Base-by-base conservation (phyloP, 371 early-diverging fungal species). In the Mucor indicus region DNA sequence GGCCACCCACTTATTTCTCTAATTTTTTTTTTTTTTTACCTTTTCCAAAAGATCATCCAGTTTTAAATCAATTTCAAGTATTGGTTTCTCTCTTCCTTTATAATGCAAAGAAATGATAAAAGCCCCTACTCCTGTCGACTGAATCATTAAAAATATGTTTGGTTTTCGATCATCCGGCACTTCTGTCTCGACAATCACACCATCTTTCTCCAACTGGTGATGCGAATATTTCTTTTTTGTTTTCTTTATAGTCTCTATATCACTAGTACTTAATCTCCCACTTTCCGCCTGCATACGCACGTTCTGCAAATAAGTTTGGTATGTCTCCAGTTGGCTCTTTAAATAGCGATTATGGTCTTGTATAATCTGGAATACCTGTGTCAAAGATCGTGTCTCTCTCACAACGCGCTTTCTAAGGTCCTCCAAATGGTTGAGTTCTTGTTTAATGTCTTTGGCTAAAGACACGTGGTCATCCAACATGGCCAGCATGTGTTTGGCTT, bases 11-110 rank as follows among this genome's bases (percentile, higher is more conserved):
- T 8, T 12, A 29, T 29, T 12, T 29, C 12, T 29, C 6, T 29
- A 29, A 8, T 6, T 29, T 29, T 29, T 29, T 29, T 33, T 11
- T 33, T 15, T 13, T 11, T 13, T 33, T 50, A 48, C 50, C 38
- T 92, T 93, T 66, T 93, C 95, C 40, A 96, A 72, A 50, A 96
- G 63, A 66, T 96, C 96, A 59, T 96, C 96, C 39, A 96, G 66
- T 50, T 92, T 91, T 46, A 96, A 75, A 65, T 94, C 94, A 84
- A 96, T 92, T 66, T 94, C 93, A 49, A 96, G 62, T 24, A 96
- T 91, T 0, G 97, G 89, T 53, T 91, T 91, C 37, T 95, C 95
- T 16, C 97, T 83, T 21, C 92, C 77, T 70, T 88, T 68, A 60
- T 88, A 93, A 53, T 90, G 83, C 30, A 96, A 63, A 4, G 86